Evolutionary conservation across 805 yeast genomes (phyloP), one percentile per base, ranked within the genome.

Genomic region (Candida glaebosa): DNA sequence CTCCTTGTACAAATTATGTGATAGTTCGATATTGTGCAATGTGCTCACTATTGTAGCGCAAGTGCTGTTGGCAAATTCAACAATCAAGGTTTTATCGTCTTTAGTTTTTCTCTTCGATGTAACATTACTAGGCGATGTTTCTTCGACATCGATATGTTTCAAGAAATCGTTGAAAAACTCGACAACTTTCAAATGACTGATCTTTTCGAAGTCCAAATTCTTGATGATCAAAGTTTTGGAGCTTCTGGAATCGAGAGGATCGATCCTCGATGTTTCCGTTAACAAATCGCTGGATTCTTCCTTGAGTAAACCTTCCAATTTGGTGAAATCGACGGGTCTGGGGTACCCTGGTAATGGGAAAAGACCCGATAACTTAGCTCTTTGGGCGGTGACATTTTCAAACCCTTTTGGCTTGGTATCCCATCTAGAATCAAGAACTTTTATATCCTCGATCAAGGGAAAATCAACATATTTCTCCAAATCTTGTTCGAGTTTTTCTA

Each of bases 301-400:
- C 22, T 61, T 58, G 15, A 62, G 54, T 9, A 61, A 61, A 3
- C 75, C 67, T 38, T 63, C 71, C 26, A 67, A 51, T 43, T 68
- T 73, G 4, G 72, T 65, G 17, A 67, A 59, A 31, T 68, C 58
- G 39, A 68, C 70, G 6, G 72, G 73, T 45, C 73, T 52, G 0
- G 80, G 80, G 47, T 70, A 73, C 3, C 89, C 89, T 1, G 93
- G 91, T 14, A 77, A 66, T 2, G 90, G 87, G 52, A 87, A 88
- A 2, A 86, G 59, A 0, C 96, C 96, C 1, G 87, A 76, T 14
- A 84, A 63, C 52, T 87, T 88, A 4, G 93, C 95, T 45, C 83
- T 69, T 46, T 81, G 86, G 0, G 93, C 84, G 1, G 85, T 75
- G 1, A 84, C 80, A 5, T 76, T 75, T 53, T 86, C 93, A 56